Evolutionary conservation across 768 basidiomycete species (phyloP), one percentile per base, ranked within the genome.

Genomic region (Kwoniella sp.): DNA sequence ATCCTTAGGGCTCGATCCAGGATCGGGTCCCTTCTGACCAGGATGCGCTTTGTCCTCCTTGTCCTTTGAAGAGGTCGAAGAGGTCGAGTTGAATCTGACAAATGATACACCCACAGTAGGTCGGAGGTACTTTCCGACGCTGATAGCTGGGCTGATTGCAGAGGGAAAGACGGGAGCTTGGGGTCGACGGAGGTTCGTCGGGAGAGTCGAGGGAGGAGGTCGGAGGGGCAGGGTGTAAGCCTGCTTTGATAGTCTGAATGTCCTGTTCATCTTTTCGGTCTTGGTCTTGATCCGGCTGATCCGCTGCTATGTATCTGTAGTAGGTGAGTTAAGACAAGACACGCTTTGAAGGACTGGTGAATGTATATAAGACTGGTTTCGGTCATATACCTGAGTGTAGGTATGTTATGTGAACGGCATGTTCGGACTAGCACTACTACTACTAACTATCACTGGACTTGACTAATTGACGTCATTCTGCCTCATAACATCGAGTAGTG

Each of bases 21-120:
- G 62, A 46, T 37, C 40, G 19, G 62, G 62, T 44, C 62, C 62
- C 33, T 64, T 64, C 49, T 46, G 36, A 27, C 51, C 51, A 21
- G 60, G 60, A 54, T 53, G 46, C 2, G 29, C 57, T 22, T 54
- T 47, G 29, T 51, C 57, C 29, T 24, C 27, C 25, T 22, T 22
- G 7, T 58, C 57, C n/a, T 46, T 27, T 9, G 8, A 10, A 3
- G 40, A 10, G 8, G 8, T 44, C 40, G 40, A 44, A 9, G 40
- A 44, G 17, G 29, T 30, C 36, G 29, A 15, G 33, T 33, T 30
- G 33, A n/a, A 55, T 17, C 54, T 55, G 33, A 36, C 54, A 13
- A 37, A 30, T 10, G 29, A 52, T 25, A 27, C 25, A 13, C 51
- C 25, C 15, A 52, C 51, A 9, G 4, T 19, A 19, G 40, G 40